Base-by-base conservation (phyloP, 306 rosid genomes). In the Pterocarpus macrocarpus region DNA sequence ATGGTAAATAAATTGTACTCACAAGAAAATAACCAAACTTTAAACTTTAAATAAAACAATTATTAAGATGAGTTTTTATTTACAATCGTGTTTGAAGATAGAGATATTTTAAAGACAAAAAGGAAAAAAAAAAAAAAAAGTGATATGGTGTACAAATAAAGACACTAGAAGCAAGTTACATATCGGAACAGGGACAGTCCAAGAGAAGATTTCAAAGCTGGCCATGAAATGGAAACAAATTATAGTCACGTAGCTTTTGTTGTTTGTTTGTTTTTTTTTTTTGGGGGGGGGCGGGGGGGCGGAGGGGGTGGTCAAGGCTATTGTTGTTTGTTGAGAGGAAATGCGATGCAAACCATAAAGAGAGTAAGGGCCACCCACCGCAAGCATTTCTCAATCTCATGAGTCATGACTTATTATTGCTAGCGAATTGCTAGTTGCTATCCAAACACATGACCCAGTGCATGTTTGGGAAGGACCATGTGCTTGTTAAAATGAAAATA, bases 151-250 rank as follows among this genome's bases (percentile, higher is more conserved):
- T 57, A 49, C 17, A 36, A 57, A 82, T 30, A 39, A 47, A 36
- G 50, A 56, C 69, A 45, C 6, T 14, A 56, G 11, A 58, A 44
- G 12, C 35, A 43, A 64, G n/a, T 32, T 16, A 61, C 13, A 43
- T 22, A 68, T 76, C 64, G 58, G 22, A 47, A 47, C 3, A 67
- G 32, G 34, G 76, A 81, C 80, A 57, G 55, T 5, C 65, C 75
- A 45, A 43, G 55, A 66, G 43, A 81, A 81, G 70, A 43, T 30
- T 32, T 73, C 2, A 55, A 56, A 64, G 63, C 38, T 71, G 33
- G 44, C 52, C 16, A 59, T 7, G 71, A 8, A 4, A 67, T 38
- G 63, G 44, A 67, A 74, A 74, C 75, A 73, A 36, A 3, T 43
- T 43, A 39, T 55, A 67, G 59, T 64, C 2, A 47, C 8, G 64